Evolutionary conservation across 2,329 filamentous ascomycete species (phyloP).

Genomic region (Trichoderma atroviride): DNA sequence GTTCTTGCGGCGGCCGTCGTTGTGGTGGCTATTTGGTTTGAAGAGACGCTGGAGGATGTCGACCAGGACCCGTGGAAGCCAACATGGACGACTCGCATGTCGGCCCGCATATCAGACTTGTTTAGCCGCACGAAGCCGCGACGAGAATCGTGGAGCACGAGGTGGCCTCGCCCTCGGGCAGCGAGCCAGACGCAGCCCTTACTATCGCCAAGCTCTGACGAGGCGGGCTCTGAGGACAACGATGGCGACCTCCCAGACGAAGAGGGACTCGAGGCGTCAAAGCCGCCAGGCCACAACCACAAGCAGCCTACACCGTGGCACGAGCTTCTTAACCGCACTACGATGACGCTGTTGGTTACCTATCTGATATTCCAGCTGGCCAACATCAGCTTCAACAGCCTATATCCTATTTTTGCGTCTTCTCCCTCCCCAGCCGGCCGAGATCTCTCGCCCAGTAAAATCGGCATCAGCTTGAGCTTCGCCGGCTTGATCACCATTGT

Average conservation of each 20-base stretch:
- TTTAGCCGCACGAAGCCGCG: conserved; percentile 26
- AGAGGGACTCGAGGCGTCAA: neutral
- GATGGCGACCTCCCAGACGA: conserved; percentile 27
- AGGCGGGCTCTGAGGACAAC: conserved; percentile 33
- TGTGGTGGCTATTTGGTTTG: conserved; percentile 76
- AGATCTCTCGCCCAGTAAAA: conserved; percentile 72
- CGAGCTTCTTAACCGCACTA: conserved; percentile 77
- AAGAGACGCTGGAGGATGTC: conserved; percentile 66
- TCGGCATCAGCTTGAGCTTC: conserved; percentile 82
- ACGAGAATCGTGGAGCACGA: conserved; percentile 44
- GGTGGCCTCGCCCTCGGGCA: conserved; percentile 41
- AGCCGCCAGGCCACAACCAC: conserved; percentile 18
- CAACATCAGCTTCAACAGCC: conserved; percentile 92
- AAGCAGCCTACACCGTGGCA: conserved; percentile 41
- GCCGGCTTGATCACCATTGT: conserved; percentile 83
- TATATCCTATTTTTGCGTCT: conserved; percentile 92
- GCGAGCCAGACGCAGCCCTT: conserved; percentile 36
- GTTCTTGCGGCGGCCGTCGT: conserved; percentile 74
- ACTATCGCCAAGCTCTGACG: conserved; percentile 31
- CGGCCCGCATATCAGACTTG: conserved; percentile 33
- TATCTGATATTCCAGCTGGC: conserved; percentile 93
- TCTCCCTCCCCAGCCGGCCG: conserved; percentile 76
- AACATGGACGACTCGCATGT: conserved; percentile 39
- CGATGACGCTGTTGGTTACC: conserved; percentile 76
- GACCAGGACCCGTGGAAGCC: conserved; percentile 38